Evolutionary conservation across 176 grass and related monocot genomes (phyloP).

Genomic region (Aegilops longissima): DNA sequence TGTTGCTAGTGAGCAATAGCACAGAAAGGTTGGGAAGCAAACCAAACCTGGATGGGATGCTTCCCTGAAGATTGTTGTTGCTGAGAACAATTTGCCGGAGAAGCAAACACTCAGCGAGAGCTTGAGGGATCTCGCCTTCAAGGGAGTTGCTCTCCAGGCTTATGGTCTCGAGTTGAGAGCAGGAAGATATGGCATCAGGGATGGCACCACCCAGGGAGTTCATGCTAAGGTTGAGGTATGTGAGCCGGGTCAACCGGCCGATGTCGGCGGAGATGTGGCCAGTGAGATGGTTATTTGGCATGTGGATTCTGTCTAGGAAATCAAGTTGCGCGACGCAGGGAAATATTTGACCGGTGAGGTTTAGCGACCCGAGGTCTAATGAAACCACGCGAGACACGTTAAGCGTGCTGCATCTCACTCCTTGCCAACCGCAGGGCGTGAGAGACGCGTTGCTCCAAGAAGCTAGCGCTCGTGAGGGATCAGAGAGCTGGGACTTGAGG

Average conservation of each 20-base stretch:
- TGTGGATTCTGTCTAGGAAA: constrained; percentile 14
- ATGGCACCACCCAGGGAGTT: background rate
- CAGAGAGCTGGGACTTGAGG: constrained; percentile 27
- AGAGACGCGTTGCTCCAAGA: constrained; percentile 1
- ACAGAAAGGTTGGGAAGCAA: background rate
- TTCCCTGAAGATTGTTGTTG: background rate
- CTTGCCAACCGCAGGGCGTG: constrained; percentile 9
- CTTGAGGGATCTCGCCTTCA: background rate
- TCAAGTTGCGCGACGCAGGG: background rate
- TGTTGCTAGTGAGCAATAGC: background rate
- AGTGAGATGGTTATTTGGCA: background rate
- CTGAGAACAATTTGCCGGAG: background rate
- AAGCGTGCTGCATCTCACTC: background rate
- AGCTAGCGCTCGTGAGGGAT: background rate
- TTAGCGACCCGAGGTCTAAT: background rate
- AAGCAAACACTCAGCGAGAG: background rate
- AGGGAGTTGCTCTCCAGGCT: background rate
- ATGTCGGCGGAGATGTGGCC: background rate
- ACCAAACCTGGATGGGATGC: background rate
- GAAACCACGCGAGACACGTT: background rate
- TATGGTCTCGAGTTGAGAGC: background rate
- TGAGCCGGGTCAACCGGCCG: background rate
- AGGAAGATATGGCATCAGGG: background rate
- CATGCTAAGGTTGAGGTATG: background rate
- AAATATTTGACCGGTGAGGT: constrained; percentile 22